phyloP scores from a whole-genome alignment of 2,329 filamentous ascomycete species.

The Cordyceps farinosa region DNA sequence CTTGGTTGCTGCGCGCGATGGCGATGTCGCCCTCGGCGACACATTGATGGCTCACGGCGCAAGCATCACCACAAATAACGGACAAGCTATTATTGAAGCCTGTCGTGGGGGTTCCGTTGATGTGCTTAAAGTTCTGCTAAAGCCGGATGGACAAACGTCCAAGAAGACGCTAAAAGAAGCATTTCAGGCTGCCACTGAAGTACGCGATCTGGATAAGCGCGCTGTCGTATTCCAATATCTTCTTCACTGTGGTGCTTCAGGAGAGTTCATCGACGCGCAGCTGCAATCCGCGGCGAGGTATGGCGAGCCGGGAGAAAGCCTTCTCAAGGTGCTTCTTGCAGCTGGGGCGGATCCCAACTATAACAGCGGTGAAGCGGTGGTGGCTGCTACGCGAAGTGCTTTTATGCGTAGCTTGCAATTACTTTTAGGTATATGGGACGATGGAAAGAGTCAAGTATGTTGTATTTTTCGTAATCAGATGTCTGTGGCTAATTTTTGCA shows the following conservation, averaged over 20 bases:
- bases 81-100: slow-evolving; percentile 53
- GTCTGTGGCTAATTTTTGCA: slow-evolving; percentile 2
- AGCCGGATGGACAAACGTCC: slow-evolving; percentile 36
- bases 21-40: slow-evolving; percentile 49
- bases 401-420: slow-evolving; percentile 48
- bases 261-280: slow-evolving; percentile 50
- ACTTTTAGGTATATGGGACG: slow-evolving; percentile 45
- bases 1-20: slow-evolving; percentile 49
- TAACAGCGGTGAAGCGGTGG: slow-evolving; percentile 52
- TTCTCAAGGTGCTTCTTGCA: slow-evolving; percentile 48
- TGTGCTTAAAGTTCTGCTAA: slow-evolving; percentile 49
- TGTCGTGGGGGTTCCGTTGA: slow-evolving; percentile 48
- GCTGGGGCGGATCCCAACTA: slow-evolving; percentile 55
- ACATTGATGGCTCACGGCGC: slow-evolving; percentile 51
- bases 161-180: slow-evolving; percentile 45
- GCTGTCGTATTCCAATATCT: slow-evolving; percentile 50
- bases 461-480: slow-evolving; percentile 8
- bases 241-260: slow-evolving; percentile 46
- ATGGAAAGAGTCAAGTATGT: slow-evolving; percentile 40
- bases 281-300: slow-evolving; percentile 51
- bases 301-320: slow-evolving; percentile 44
- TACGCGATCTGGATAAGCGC: slow-evolving; percentile 47
- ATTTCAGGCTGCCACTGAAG: slow-evolving; percentile 53
- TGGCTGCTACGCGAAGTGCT: slow-evolving; percentile 50
- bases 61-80: slow-evolving; percentile 47